Base-by-base conservation (phyloP, 306 rosid genomes). In the Crotalaria pallida region DNA sequence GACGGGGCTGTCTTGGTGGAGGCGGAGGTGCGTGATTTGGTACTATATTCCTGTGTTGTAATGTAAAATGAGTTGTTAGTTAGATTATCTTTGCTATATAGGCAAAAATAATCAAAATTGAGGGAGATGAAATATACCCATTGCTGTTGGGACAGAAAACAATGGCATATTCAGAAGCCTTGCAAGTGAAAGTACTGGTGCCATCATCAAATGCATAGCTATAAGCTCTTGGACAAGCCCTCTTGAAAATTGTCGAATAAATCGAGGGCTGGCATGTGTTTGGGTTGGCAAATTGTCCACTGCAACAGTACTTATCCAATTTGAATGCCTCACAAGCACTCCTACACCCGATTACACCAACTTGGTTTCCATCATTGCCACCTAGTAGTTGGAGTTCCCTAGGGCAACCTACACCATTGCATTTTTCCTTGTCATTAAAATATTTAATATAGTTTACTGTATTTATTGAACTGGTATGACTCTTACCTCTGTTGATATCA, bases 101-200 rank as follows among this genome's bases (percentile, higher is more conserved):
- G 27, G 51, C 19, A 52, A 38, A 38, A 21, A 5, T 2, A 55
- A 63, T 26, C 13, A 52, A 40, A 60, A 10, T 40, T 23, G 48
- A 34, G 43, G 36, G 34, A 29, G 38, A 38, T 21, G 26, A 24
- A 43, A 40, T 13, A 34, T 79, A 81, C 97, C 88, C 79, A 18
- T 58, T 56, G 34, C 40, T 53, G 45, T 52, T 21, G 75, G 96
- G 93, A 51, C 97, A 88, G 80, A 91, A 91, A 47, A 87, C 69
- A 57, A 88, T 71, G 60, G 79, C 76, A 50, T 88, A 91, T 31
- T 83, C 84, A 47, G 56, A 34, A 23, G 96, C 97, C 71, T 87
- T 91, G 89, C 96, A 91, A 36, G 96, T 91, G 62, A 88, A 91
- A 67, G 88, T 88, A 80, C 96, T 88, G 16, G 92, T 91, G 77